Conservation (phyloP, 176 grass and related monocot genomes). For the Calamus simplicifolius region DNA sequence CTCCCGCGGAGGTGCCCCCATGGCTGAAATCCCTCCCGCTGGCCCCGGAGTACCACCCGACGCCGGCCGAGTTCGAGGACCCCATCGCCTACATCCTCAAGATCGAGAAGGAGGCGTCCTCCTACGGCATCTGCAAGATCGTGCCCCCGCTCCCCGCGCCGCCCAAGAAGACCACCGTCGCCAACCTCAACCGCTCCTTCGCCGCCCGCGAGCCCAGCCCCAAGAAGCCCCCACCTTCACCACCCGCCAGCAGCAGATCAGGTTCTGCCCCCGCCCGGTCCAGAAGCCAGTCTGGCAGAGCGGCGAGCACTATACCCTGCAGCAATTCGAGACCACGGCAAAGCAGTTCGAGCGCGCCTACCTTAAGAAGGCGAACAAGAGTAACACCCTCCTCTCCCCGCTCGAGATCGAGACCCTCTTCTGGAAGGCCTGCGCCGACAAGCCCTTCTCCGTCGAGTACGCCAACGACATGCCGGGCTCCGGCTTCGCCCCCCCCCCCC, state of each 20-base stretch:
- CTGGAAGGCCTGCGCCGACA: slow-evolving; percentile 53
- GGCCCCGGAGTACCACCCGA: slow-evolving; percentile 87
- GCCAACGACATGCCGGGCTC: slow-evolving; percentile 84
- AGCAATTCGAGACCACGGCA: slow-evolving; percentile 62
- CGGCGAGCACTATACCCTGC: slow-evolving; percentile 60
- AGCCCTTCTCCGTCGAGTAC: slow-evolving; percentile 65
- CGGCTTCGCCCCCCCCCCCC: slow-evolving; percentile 33
- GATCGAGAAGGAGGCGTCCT: slow-evolving; percentile 62
- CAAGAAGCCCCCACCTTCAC: slow-evolving; percentile 46
- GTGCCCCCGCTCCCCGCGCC: slow-evolving; percentile 53
- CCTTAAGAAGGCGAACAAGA: slow-evolving; percentile 9
- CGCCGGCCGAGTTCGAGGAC: slow-evolving; percentile 65
- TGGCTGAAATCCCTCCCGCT: slow-evolving; percentile 77
- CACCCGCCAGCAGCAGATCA: slow-evolving; percentile 70
- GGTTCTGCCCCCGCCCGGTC: slow-evolving; percentile 47
- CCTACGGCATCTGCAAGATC: slow-evolving; percentile 87
- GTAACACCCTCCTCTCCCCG: slow-evolving; percentile 33
- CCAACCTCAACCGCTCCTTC: slow-evolving; percentile 88
- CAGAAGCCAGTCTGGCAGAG: slow-evolving; percentile 65
- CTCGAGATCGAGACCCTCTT: slow-evolving; percentile 89
- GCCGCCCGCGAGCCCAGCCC: slow-evolving; percentile 34
- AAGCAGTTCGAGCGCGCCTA: slow-evolving; percentile 22
- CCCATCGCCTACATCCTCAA: slow-evolving; percentile 75
- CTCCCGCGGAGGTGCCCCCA: slow-evolving; percentile 26
- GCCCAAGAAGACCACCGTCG: slow-evolving; percentile 56